Evolutionary conservation across 495 filamentous ascomycete genomes (phyloP).

Genomic region (Daldinia decipiens): DNA sequence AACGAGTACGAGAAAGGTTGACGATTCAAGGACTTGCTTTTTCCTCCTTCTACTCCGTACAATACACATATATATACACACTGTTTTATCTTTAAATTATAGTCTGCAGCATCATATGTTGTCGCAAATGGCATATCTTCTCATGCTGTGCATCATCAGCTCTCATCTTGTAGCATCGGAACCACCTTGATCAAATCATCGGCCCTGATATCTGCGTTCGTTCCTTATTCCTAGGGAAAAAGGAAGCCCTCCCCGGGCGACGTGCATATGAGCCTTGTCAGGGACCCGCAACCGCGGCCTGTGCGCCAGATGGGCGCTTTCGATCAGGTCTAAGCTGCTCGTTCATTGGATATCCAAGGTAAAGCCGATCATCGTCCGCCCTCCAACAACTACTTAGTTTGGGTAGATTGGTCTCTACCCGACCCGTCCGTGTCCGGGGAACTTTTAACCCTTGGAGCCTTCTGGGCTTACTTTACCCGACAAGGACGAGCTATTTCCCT

Average conservation of each 20-base stretch:
- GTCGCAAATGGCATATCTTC: slow-evolving; percentile 29
- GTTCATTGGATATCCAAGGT: slow-evolving; percentile 36
- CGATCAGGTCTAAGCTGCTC: slow-evolving; percentile 35
- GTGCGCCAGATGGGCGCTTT: slow-evolving; percentile 43
- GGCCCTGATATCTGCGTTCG: slow-evolving; percentile 19
- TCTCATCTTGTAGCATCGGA: slow-evolving; percentile 31
- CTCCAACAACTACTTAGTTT: slow-evolving; percentile 37
- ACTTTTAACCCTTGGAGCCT: slow-evolving; percentile 33
- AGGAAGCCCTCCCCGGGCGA: slow-evolving; percentile 32
- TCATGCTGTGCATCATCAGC: slow-evolving; percentile 21
- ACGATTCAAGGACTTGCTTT: slow-evolving; percentile 18
- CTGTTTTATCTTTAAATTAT: slow-evolving; percentile 12
- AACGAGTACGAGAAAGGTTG: slow-evolving; percentile 2
- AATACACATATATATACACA: no score
- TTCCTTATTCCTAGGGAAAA: slow-evolving; percentile 17
- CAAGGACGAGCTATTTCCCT: slow-evolving; percentile 41
- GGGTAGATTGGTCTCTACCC: slow-evolving; percentile 44
- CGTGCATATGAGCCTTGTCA: slow-evolving; percentile 42
- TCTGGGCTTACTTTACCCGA: slow-evolving; percentile 37
- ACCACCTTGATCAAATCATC: slow-evolving; percentile 28
- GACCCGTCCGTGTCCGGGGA: slow-evolving; percentile 44
- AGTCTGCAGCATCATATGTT: slow-evolving; percentile 33
- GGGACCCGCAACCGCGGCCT: slow-evolving; percentile 41
- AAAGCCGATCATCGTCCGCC: slow-evolving; percentile 42
- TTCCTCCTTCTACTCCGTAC: not conserved